phyloP scores from a whole-genome alignment of 2,329 filamentous ascomycete genomes.

The Diaporthe aspalathi region DNA sequence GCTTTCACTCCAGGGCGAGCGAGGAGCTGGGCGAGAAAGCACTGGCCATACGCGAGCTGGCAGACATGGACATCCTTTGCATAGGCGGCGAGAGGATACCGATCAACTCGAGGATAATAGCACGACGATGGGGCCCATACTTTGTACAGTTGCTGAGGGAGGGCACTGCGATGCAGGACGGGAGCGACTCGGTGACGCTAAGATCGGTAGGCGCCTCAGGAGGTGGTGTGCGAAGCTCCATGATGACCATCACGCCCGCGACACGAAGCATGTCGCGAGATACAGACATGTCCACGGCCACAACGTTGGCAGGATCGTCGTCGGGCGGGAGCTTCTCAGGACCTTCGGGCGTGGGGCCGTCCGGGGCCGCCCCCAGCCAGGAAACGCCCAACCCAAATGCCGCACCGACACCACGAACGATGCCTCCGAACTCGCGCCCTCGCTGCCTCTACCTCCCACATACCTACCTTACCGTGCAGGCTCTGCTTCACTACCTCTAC shows the following conservation, averaged over 20 bases:
- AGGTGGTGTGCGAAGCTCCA: conserved; percentile 78
- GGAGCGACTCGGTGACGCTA: conserved; percentile 80
- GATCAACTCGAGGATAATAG: conserved; percentile 90
- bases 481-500: conserved; percentile 92
- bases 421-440: conserved; percentile 76
- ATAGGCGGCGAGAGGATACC: conserved; percentile 92
- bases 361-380: conserved; percentile 50
- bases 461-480: conserved; percentile 87
- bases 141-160: conserved; percentile 93
- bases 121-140: conserved; percentile 92
- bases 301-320: conserved; percentile 48
- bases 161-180: conserved; percentile 77
- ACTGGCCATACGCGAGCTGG: conserved; percentile 82
- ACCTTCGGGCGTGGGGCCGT: conserved; percentile 49
- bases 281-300: conserved; percentile 53
- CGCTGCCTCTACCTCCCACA: conserved; percentile 93
- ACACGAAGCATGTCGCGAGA: conserved; percentile 54
- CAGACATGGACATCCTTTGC: conserved; percentile 97
- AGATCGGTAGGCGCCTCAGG: conserved; percentile 67
- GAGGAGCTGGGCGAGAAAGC: conserved; percentile 88
- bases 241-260: conserved; percentile 78
- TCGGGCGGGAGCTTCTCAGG: conserved; percentile 54
- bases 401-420: conserved; percentile 66
- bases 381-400: conserved; percentile 61
- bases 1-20: conserved; percentile 80